These are phyloP conservation scores for Penicillium turbatum DNA, from an alignment of 495 filamentous ascomycete species.

Conservation along the genomic window DNA sequence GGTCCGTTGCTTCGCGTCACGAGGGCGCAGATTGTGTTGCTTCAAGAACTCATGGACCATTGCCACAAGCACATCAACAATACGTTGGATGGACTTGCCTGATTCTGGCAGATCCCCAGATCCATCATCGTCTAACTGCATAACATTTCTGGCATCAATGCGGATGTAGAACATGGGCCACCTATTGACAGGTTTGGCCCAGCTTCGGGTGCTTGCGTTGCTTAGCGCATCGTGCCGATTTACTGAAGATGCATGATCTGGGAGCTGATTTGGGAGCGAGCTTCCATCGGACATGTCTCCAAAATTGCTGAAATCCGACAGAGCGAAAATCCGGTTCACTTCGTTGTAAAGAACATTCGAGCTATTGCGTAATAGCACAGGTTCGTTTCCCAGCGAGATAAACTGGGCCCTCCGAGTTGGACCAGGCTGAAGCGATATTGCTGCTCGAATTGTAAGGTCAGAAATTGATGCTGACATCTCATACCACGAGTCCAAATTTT, in stretches of 20 bases:
- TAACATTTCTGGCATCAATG: slow-evolving; percentile 41
- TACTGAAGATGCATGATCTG: not conserved
- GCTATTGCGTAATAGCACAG: slow-evolving; percentile 46
- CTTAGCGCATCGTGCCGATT: slow-evolving; percentile 50
- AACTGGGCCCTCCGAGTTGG: slow-evolving; percentile 74
- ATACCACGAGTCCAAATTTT: slow-evolving; percentile 56
- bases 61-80: slow-evolving; percentile 57
- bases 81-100: slow-evolving; percentile 45
- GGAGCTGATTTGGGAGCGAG: not conserved
- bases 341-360: slow-evolving; percentile 71
- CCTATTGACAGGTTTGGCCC: slow-evolving; percentile 65
- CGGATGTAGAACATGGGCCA: slow-evolving; percentile 91
- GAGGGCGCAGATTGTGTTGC: slow-evolving; percentile 60
- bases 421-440: slow-evolving; percentile 64
- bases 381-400: slow-evolving; percentile 66
- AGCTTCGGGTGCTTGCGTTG: slow-evolving; percentile 50
- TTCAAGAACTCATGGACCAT: slow-evolving; percentile 65
- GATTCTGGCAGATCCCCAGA: slow-evolving; percentile 34
- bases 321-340: slow-evolving; percentile 71
- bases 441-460: slow-evolving; percentile 57
- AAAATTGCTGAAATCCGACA: slow-evolving; percentile 70
- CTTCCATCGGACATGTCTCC: slow-evolving; percentile 33
- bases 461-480: slow-evolving; percentile 59
- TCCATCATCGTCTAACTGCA: slow-evolving; percentile 11
- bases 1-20: slow-evolving; percentile 18